phyloP scores from a whole-genome alignment of 2,329 filamentous ascomycete species.

The Pseudocercospora crystallina region DNA sequence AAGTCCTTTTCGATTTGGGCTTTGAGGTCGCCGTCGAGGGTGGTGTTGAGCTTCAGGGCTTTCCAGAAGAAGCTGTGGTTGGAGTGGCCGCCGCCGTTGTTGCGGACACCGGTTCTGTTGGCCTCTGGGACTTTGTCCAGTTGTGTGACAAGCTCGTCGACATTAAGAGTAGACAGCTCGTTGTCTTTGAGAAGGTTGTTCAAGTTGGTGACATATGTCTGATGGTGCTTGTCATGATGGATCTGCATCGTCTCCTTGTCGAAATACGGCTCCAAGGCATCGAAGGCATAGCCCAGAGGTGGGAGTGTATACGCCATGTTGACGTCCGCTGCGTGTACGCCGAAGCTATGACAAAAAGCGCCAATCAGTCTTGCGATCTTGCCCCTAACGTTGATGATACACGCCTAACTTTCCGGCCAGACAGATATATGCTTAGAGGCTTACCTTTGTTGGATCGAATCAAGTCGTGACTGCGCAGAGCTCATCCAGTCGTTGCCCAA shows the following conservation, averaged over 20 bases:
- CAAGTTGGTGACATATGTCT: slow-evolving; percentile 74
- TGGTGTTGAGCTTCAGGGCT: slow-evolving; percentile 65
- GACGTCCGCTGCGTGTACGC: slow-evolving; percentile 13
- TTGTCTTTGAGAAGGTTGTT: slow-evolving; percentile 66
- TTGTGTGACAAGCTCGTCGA: slow-evolving; percentile 47
- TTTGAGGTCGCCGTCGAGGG: slow-evolving; percentile 57
- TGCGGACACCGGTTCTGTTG: slow-evolving; percentile 72
- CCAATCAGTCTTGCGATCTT: too few relatives aligned
- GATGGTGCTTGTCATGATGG: slow-evolving; percentile 77
- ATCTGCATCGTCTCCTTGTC: slow-evolving; percentile 78
- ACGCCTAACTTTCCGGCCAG: background rate
- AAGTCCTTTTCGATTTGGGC: slow-evolving; percentile 64
- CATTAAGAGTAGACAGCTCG: slow-evolving; percentile 47
- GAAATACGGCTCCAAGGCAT: slow-evolving; percentile 73
- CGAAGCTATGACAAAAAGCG: slow-evolving; percentile 13
- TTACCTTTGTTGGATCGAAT: slow-evolving; percentile 25
- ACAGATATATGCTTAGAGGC: background rate
- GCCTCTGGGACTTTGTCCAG: slow-evolving; percentile 60
- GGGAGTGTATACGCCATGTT: slow-evolving; percentile 32
- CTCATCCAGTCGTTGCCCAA: slow-evolving; percentile 26
- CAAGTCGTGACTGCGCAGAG: slow-evolving; percentile 28
- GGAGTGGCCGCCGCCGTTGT: slow-evolving; percentile 89
- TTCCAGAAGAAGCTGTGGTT: slow-evolving; percentile 95
- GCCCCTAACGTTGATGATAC: too few relatives aligned
- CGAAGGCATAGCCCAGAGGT: slow-evolving; percentile 31